Base-by-base conservation (phyloP, 306 rosid species). In the Sphenostylis stenocarpa region DNA sequence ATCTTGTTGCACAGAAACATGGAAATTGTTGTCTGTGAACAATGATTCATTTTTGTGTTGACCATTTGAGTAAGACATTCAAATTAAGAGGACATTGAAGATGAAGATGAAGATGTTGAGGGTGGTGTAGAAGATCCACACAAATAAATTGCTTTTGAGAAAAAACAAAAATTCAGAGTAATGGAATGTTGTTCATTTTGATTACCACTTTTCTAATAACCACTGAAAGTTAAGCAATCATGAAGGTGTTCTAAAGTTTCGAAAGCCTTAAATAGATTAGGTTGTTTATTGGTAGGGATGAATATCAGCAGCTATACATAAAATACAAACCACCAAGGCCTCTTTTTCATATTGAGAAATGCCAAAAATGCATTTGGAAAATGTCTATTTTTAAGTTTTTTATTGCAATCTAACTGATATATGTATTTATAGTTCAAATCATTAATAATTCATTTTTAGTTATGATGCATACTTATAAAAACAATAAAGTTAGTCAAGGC, bases 141-240 rank as follows among this genome's bases (percentile, higher is more conserved):
- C 21, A 38, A 21, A 60, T 74, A 45, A 13, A 21, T 51, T 73
- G 68, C 58, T 55, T 44, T 33, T 53, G 79, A 21, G 75, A 16
- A 57, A 36, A 34, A 17, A 57, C 62, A 74, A 45, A 47, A 44
- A 67, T 57, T 56, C 53, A 52, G 79, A 73, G 63, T 73, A 20
- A 44, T 17, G 34, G 24, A 41, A 41, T 28, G 34, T 16, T 15
- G 12, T 43, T 58, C 48, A 8, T 12, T 33, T 47, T 31, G 34
- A 31, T 4, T 31, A 31, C 2, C 34, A 31, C 34, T 31, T 44
- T 52, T 33, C 17, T 41, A 24, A 26, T 26, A 26, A 36, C 47
- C 3, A 19, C 12, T 31, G 47, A 38, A 20, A 21, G 14, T 52
- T 6, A 0, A 16, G 15, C 53, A 23, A 47, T 7, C 31, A 16